Evolutionary conservation across 2,329 filamentous ascomycete genomes (phyloP).

Genomic region (Colletotrichum agaves): DNA sequence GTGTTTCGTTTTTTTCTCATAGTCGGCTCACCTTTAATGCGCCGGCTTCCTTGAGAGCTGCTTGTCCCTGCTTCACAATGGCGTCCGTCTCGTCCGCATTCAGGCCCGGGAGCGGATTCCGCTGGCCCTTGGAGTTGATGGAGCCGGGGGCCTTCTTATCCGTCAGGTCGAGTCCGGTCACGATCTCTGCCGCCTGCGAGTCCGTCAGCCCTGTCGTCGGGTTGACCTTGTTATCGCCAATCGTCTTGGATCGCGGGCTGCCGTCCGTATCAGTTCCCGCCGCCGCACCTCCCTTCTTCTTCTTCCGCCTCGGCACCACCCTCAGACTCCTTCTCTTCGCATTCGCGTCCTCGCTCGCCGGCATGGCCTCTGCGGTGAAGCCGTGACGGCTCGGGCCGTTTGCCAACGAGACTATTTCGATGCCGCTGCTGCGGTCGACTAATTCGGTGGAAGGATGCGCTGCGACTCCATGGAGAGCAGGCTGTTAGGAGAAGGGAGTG

Average conservation of each 20-base stretch:
- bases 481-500: conserved; percentile 3
- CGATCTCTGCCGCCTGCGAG: conserved; percentile 32
- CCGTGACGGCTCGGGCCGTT: conserved; percentile 11
- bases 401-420: neutral
- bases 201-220: conserved; percentile 31
- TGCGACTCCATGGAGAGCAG: conserved; percentile 3
- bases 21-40: conserved; percentile 8
- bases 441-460: conserved; percentile 7
- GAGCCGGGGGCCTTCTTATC: conserved; percentile 31
- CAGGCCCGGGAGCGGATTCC: conserved; percentile 28
- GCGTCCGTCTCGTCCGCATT: conserved; percentile 31
- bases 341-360: neutral
- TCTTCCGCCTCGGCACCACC: neutral
- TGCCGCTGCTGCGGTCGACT: conserved; percentile 4
- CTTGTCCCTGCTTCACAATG: conserved; percentile 33
- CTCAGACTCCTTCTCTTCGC: conserved; percentile 3
- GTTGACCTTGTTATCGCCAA: conserved; percentile 30
- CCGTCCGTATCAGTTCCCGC: neutral
- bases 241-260: neutral
- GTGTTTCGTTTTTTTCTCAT: neutral
- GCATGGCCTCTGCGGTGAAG: neutral
- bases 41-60: conserved; percentile 34
- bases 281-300: neutral
- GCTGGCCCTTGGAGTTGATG: conserved; percentile 25
- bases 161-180: conserved; percentile 22